Evolutionary conservation across 2,329 filamentous ascomycete genomes (phyloP), one percentile per base, ranked within the genome.

Genomic region (Nemania abortiva): DNA sequence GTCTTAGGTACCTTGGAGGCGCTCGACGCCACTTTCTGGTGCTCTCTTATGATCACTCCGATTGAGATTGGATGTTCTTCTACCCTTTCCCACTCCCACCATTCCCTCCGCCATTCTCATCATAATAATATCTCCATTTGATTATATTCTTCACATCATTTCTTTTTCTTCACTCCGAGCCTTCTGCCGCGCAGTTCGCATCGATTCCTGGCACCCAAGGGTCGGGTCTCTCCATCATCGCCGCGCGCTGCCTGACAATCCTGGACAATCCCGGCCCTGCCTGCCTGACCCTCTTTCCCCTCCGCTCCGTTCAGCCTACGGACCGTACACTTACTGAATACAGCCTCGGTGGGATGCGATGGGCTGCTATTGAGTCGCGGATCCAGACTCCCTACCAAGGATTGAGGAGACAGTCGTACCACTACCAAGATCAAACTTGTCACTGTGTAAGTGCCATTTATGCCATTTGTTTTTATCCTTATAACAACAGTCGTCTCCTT

Each of bases 361-460:
- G 24, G 52, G 42, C 52, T 61, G 50, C 18, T 29, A 10, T 61
- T n/a, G 11, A 49, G 37, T 18, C 39, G 22, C 15, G 20, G 50
- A 39, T 61, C 49, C 20, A 47, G 18, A 47, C 42, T 20, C 18
- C 42, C 39, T n/a, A 47, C 42, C 42, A 20, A 47, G 5, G 18
- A n/a, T 18, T 3, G 49, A 55, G 27, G 6, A 39, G 13, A 62
- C n/a, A 13, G 9, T 57, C 29, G 18, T 61, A 11, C 55, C 24
- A 42, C 56, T 47, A 29, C 42, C 34, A 22, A 58, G 42, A 18
- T 13, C 47, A 18, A 20, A 52, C 47, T 45, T 24, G 18, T 57
- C 24, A 13, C 42, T 15, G 65, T 52, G 65, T 67, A 54, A 63
- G 65, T 58, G 34, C 18, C 3, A 4, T n/a, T n/a, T 62, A 18